Conservation (phyloP, 306 rosid genomes). For the Geum urbanum region DNA sequence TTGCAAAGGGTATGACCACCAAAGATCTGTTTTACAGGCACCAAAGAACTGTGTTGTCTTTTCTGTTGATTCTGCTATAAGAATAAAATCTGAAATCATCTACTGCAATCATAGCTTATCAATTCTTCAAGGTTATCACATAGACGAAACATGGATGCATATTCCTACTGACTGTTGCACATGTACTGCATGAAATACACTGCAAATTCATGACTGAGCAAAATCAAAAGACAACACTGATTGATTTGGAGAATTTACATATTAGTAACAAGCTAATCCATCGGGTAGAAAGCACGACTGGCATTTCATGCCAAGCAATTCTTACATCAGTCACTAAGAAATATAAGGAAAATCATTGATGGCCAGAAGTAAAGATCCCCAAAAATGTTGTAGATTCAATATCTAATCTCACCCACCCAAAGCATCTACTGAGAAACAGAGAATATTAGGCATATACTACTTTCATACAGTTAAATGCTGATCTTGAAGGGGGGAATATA, state of each 20-base stretch:
- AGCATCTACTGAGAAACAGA: not conserved
- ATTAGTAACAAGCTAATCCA: not conserved
- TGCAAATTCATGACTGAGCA: not conserved
- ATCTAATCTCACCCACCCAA: not conserved
- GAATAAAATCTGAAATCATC: not conserved
- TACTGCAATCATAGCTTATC: not conserved
- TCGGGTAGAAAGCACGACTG: not conserved
- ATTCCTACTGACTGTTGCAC: not conserved
- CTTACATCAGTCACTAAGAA: not conserved
- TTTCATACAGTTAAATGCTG: slow-evolving; percentile 1
- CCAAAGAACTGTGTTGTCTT: too few species aligned
- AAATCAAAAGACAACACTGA: not conserved
- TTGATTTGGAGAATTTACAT: not conserved
- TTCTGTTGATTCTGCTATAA: not conserved
- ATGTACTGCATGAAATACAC: not conserved
- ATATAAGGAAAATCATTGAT: not conserved
- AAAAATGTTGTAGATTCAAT: not conserved
- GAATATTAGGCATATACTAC: slow-evolving; percentile 6
- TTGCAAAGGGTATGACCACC: slow-evolving; percentile 20
- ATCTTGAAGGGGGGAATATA: not conserved
- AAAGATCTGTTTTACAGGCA: too few species aligned
- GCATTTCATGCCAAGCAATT: not conserved
- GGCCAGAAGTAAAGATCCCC: not conserved
- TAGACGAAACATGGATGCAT: not conserved
- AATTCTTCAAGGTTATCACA: not conserved